These are phyloP conservation scores for Coniferiporia sulphurascens DNA, from an alignment of 1,284 basidiomycete genomes.

Conservation along the genomic window DNA sequence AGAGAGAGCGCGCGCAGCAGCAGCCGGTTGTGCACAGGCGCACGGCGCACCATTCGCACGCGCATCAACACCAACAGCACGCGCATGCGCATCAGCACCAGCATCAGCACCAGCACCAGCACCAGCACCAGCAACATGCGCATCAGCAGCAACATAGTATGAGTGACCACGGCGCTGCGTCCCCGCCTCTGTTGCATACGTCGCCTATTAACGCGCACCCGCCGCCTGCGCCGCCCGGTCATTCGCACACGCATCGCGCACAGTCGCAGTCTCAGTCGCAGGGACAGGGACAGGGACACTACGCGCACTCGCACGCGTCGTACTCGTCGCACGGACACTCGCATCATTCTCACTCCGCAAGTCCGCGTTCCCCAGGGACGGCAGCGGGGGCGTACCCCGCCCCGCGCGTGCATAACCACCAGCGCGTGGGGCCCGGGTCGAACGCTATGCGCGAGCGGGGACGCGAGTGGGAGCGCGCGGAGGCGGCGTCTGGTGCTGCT, in stretches of 20 bases:
- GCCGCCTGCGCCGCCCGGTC: background rate
- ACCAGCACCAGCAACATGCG: conserved; percentile 1
- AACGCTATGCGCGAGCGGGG: conserved; percentile 38
- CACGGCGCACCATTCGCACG: background rate
- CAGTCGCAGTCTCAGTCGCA: background rate
- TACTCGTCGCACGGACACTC: conserved; percentile 33
- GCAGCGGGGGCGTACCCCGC: conserved; percentile 24
- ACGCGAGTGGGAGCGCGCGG: conserved; percentile 35
- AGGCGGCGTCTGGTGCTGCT: background rate
- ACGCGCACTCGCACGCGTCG: background rate
- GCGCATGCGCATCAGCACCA: background rate
- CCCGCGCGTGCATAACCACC: conserved; percentile 52
- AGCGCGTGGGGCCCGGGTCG: conserved; percentile 58
- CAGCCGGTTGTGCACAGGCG: too few species aligned
- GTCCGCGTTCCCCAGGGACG: conserved; percentile 11
- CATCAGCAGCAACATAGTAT: background rate
- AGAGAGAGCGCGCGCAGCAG: conserved; percentile 2
- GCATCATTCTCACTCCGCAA: conserved; percentile 29
- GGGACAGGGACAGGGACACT: background rate
- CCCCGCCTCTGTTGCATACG: background rate
- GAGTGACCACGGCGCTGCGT: background rate
- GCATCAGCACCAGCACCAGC: conserved; percentile 4
- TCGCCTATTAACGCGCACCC: conserved; percentile 3
- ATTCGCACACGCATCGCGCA: background rate
- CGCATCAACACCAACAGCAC: background rate